These are phyloP conservation scores for Coemansia sp. DNA, from an alignment of 192 early-diverging fungal genomes.

Conservation along the genomic window DNA sequence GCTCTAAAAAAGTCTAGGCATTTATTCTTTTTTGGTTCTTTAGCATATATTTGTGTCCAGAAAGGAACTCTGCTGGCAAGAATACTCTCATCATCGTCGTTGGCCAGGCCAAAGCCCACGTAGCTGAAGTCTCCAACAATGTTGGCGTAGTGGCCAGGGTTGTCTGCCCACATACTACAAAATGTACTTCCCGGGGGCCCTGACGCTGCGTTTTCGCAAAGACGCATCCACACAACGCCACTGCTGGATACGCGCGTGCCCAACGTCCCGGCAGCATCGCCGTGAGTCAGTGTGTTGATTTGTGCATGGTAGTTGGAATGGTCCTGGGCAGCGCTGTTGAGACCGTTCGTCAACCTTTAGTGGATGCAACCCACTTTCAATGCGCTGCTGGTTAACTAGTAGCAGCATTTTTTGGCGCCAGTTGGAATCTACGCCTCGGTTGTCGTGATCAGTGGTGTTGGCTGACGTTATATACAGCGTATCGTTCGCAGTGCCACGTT, in stretches of 20 bases:
- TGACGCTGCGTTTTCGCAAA: constrained; percentile 33
- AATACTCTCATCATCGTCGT: neutral
- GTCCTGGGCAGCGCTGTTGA: constrained; percentile 27
- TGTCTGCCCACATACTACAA: constrained; percentile 16
- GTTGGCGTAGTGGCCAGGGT: constrained; percentile 29
- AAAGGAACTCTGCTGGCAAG: constrained; percentile 4
- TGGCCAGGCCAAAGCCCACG: constrained; percentile 35
- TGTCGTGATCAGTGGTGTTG: too few relatives aligned
- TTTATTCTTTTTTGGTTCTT: neutral
- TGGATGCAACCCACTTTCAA: constrained; percentile 16
- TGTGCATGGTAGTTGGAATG: constrained; percentile 36
- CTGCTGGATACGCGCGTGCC: constrained; percentile 18
- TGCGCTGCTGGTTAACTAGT: constrained; percentile 29
- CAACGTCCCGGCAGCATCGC: constrained; percentile 18
- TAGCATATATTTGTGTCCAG: constrained; percentile 43
- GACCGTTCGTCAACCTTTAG: constrained; percentile 15
- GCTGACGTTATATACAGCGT: too few relatives aligned
- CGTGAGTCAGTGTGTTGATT: constrained; percentile 25
- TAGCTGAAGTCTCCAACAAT: constrained; percentile 40
- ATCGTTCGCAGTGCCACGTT: too few relatives aligned
- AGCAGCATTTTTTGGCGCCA: constrained; percentile 25
- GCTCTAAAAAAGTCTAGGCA: constrained; percentile 6
- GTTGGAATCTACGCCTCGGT: neutral
- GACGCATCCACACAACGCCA: constrained; percentile 24
- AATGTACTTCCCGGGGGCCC: constrained; percentile 14